phyloP scores from a whole-genome alignment of 108 stramenopile genomes.

The Cyclotella choctawhatcheeana region DNA sequence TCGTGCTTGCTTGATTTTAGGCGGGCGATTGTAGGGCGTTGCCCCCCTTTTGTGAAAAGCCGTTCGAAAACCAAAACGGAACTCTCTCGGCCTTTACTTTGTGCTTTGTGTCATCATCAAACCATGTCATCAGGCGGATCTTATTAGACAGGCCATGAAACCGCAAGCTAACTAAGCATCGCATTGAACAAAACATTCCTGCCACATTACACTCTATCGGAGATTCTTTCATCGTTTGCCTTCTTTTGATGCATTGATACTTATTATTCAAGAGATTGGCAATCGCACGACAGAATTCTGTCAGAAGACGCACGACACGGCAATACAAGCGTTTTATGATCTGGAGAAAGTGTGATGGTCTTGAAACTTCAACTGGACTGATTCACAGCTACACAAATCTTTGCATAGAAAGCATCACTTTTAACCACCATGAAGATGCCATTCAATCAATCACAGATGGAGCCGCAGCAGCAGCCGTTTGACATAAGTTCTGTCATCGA shows the following conservation, averaged over 20 bases:
- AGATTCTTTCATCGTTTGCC: neutral
- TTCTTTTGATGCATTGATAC: neutral
- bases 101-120: too few relatives aligned
- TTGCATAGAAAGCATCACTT: neutral
- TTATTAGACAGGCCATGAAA: too few relatives aligned
- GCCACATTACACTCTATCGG: too few relatives aligned
- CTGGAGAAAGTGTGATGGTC: neutral
- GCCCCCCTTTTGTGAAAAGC: too few relatives aligned
- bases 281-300: neutral
- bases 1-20: too few relatives aligned
- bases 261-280: neutral
- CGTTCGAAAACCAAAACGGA: too few relatives aligned
- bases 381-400: neutral
- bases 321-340: constrained; percentile 1
- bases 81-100: too few relatives aligned
- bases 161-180: too few relatives aligned
- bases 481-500: constrained; percentile 17
- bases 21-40: too few relatives aligned
- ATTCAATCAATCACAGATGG: neutral
- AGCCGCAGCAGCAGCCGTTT: neutral
- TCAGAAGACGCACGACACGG: constrained; percentile 19
- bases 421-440: constrained; percentile 6
- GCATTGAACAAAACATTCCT: too few relatives aligned
- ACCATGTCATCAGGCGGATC: too few relatives aligned
- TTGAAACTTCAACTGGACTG: neutral